Conservation (phyloP, 2,329 filamentous ascomycete genomes). For the Aspergillus tamarii region DNA sequence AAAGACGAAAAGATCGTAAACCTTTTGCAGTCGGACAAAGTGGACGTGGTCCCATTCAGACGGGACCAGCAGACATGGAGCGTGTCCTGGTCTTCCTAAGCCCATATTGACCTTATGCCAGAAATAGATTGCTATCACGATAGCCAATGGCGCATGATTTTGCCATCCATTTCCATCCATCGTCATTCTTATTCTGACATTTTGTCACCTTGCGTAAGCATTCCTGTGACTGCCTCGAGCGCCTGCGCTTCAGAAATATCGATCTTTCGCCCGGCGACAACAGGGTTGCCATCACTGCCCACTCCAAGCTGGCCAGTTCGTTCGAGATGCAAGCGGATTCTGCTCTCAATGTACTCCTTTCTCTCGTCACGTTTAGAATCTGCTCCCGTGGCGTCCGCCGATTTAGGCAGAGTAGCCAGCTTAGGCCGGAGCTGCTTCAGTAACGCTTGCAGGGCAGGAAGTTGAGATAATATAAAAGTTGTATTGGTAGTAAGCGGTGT, state of each 20-base stretch:
- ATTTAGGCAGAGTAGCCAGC: conserved; percentile 51
- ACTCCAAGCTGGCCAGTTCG: conserved; percentile 44
- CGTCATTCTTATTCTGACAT: conserved; percentile 16
- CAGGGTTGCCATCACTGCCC: conserved; percentile 35
- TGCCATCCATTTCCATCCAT: conserved; percentile 3
- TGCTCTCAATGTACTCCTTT: conserved; percentile 79
- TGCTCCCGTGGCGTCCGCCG: conserved; percentile 40
- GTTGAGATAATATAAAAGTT: conserved; percentile 77
- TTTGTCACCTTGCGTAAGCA: conserved; percentile 36
- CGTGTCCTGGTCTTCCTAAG: conserved; percentile 35
- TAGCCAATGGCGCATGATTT: neutral
- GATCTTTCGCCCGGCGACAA: conserved; percentile 44
- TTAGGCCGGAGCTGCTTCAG: conserved; percentile 70
- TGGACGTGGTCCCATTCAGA: conserved; percentile 69
- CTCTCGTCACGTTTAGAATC: conserved; percentile 70
- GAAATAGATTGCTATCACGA: neutral
- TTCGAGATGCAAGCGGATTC: conserved; percentile 77
- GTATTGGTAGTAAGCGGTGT: conserved; percentile 51
- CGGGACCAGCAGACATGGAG: conserved; percentile 59
- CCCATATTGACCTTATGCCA: conserved; percentile 1
- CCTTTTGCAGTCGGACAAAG: conserved; percentile 57
- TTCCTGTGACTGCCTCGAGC: conserved; percentile 43
- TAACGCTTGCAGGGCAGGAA: conserved; percentile 75
- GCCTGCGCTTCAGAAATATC: conserved; percentile 44
- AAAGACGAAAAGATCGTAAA: conserved; percentile 59